Conservation (phyloP, 2,329 filamentous ascomycete species). For the Penicillium sp. region DNA sequence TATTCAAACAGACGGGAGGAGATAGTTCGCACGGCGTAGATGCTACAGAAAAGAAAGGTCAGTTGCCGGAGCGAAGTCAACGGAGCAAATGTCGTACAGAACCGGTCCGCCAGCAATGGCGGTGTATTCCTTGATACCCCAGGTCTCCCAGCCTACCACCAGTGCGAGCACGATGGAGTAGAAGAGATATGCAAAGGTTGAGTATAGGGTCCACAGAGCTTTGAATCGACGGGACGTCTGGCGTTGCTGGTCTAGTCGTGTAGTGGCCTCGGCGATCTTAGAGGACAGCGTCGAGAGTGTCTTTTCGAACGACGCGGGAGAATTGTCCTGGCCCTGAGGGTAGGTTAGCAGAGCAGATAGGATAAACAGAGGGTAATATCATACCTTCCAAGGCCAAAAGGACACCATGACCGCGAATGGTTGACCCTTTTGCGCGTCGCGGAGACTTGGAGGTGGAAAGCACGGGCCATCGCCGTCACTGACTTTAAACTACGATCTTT, state of each 20-base stretch:
- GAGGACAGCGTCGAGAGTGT: constrained; percentile 71
- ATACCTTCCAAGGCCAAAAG: constrained; percentile 78
- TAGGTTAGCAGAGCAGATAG: neutral
- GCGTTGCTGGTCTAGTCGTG: constrained; percentile 67
- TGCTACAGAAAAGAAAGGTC: constrained; percentile 50
- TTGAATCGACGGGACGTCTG: constrained; percentile 70
- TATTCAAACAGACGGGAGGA: constrained; percentile 72
- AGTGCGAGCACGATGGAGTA: constrained; percentile 75
- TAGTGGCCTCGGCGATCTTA: constrained; percentile 72
- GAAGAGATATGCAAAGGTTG: constrained; percentile 83
- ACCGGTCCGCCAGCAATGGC: constrained; percentile 73
- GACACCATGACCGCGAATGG: constrained; percentile 59
- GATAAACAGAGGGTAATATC: constrained; percentile 17
- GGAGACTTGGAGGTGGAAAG: neutral
- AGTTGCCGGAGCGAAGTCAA: neutral
- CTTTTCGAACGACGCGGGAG: constrained; percentile 90
- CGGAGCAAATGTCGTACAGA: constrained; percentile 51
- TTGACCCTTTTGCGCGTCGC: neutral
- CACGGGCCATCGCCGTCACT: constrained; percentile 1
- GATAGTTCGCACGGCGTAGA: constrained; percentile 65
- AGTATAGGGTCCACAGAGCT: constrained; percentile 84
- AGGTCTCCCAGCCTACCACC: constrained; percentile 76
- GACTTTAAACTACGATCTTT: neutral
- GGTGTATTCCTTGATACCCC: constrained; percentile 71
- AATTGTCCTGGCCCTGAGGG: constrained; percentile 66